Evolutionary conservation across 176 grass and related monocot genomes (phyloP), one percentile per base, ranked within the genome.

Genomic region (Oryza nivara): DNA sequence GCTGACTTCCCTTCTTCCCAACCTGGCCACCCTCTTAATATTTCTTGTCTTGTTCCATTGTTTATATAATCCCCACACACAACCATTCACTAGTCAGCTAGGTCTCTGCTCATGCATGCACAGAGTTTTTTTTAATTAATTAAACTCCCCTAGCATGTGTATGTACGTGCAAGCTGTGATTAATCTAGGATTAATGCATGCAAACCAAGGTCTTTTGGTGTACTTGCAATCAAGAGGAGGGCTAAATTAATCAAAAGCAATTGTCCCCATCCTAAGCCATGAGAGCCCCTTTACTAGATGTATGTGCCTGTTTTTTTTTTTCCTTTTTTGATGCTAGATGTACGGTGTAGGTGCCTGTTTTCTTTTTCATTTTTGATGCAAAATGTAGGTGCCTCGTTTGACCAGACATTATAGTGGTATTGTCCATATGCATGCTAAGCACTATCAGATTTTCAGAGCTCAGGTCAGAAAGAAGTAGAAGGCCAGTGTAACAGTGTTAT

Each of bases 171-270:
- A 78, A 75, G 74, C 11, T 76, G 58, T 72, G 41, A 73, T 67
- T 73, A 58, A 58, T 58, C 54, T 58, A 58, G 19, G 6, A 58
- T 58, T 58, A 60, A 25, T 76, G 79, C 44, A 89, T 69, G 80
- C 56, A 64, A 60, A 76, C 74, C 65, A 81, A 75, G 52, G 74
- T 78, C 73, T 81, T 72, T 25, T n/a, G 80, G 79, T 80, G 79
- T 82, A 66, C 79, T 83, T 83, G 90, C 90, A 86, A 83, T 22
- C 51, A 43, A 85, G 68, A 16, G 52, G 36, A 16, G 52, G 52
- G 14, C 69, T 64, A 82, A 73, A 64, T n/a, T 73, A n/a, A 83
- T 65, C n/a, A 65, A 69, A 69, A 84, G 63, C 76, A 68, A 35
- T 36, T 74, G 63, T 32, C 63, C 82, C 60, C 48, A 75, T 80